These are phyloP conservation scores for Gossypium bickii DNA, from an alignment of 345 rosid species.

Conservation along the genomic window DNA sequence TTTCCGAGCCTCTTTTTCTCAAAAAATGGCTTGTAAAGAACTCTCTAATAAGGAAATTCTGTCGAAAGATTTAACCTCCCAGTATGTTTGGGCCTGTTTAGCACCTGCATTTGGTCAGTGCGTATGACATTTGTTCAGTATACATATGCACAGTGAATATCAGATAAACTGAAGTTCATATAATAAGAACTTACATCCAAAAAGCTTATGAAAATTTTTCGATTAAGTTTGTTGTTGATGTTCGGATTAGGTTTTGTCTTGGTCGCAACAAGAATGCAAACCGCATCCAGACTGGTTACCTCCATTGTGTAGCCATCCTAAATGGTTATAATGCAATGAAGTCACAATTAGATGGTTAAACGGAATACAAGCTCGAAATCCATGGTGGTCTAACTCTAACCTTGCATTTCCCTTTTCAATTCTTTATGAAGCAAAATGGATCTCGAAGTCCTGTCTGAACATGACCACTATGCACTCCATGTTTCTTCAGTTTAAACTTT, in stretches of 20 bases:
- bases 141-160: neutral
- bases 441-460: constrained; percentile 49
- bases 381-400: constrained; percentile 21
- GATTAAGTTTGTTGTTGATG: constrained; percentile 41
- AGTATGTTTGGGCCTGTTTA: constrained; percentile 49
- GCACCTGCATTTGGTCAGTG: constrained; percentile 38
- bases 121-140: neutral
- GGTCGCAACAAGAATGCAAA: constrained; percentile 69
- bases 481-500: constrained; percentile 47
- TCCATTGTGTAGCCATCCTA: constrained; percentile 79
- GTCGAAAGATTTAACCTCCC: constrained; percentile 74
- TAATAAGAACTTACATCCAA: constrained; percentile 53
- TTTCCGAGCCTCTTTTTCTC: constrained; percentile 45
- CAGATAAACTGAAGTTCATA: neutral
- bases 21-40: constrained; percentile 50
- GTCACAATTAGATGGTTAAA: too few species aligned
- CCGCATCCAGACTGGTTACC: constrained; percentile 49
- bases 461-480: constrained; percentile 32
- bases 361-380: too few species aligned
- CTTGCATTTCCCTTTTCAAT: constrained; percentile 76
- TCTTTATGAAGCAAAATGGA: constrained; percentile 48
- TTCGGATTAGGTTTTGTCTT: constrained; percentile 50
- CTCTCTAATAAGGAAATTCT: constrained; percentile 68
- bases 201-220: constrained; percentile 68
- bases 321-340: too few species aligned